Conservation (phyloP, 495 filamentous ascomycete genomes). For the Paragyromitra xinjiangensis region DNA sequence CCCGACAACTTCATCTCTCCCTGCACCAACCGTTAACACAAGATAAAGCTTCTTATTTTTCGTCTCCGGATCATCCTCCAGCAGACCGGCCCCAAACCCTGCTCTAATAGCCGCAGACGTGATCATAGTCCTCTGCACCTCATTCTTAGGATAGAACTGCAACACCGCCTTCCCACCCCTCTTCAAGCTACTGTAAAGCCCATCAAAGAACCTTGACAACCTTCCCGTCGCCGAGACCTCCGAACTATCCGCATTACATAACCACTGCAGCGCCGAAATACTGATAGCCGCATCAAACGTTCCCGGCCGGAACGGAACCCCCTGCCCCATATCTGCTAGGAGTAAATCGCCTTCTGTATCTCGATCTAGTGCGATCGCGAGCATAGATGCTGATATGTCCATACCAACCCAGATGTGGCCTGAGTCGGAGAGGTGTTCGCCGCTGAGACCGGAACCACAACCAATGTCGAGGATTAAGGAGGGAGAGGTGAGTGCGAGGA, state of each 20-base stretch:
- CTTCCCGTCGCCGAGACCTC: conserved; percentile 80
- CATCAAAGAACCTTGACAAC: conserved; percentile 85
- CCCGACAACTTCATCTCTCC: conserved; percentile 65
- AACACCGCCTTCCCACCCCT: conserved; percentile 91
- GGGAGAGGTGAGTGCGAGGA: conserved; percentile 81
- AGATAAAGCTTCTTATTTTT: conserved; percentile 94
- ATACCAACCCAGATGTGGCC: conserved; percentile 89
- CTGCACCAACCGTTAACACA: conserved; percentile 89
- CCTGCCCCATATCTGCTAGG: conserved; percentile 92
- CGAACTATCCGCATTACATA: conserved; percentile 91
- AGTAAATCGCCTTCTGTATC: conserved; percentile 92
- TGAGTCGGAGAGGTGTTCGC: conserved; percentile 79
- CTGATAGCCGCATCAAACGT: conserved; percentile 94
- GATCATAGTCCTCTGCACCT: conserved; percentile 89
- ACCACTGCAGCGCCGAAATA: conserved; percentile 95
- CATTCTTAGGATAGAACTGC: conserved; percentile 98
- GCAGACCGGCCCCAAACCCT: conserved; percentile 91
- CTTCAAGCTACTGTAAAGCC: conserved; percentile 83
- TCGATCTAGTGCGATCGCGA: conserved; percentile 87
- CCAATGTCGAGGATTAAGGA: conserved; percentile 93
- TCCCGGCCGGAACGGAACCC: conserved; percentile 90
- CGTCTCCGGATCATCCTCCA: conserved; percentile 94
- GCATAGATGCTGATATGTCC: conserved; percentile 93
- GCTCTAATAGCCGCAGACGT: conserved; percentile 86
- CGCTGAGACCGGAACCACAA: conserved; percentile 93